Evolutionary conservation across 257 asterid species (phyloP), one percentile per base, ranked within the genome.

Genomic region (Anisodus acutangulus): DNA sequence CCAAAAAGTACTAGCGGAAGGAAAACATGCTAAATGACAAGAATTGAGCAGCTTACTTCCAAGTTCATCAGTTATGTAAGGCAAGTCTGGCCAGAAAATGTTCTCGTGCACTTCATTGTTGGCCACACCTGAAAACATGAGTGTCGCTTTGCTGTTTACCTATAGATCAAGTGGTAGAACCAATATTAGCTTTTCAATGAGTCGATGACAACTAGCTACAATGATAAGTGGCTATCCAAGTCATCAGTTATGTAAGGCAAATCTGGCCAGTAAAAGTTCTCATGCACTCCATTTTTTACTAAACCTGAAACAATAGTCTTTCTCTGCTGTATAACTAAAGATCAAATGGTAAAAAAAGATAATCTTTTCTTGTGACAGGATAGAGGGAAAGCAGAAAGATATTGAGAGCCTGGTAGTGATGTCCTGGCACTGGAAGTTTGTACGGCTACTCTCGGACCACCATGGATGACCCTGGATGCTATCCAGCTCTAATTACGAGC

Each of bases 81-180:
- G 97, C 82, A 97, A 89, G 88, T 97, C 97, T 26, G 98, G 98
- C 98, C 98, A 97, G 92, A 97, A 97, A 87, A 97, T 91, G 89
- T 93, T 95, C 91, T 97, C 97, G 49, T 93, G 97, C 63, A 92
- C 89, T 85, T 93, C 94, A 12, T 93, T 93, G 89, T 85, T 97
- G 66, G 91, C 88, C 82, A 91, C 83, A 72, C 97, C 96, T 45
- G 98, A 88, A 89, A 97, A 95, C 98, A 97, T 95, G 83, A 97
- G 88, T 13, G 97, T 93, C 43, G 96, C 95, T 88, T 93, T 97
- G 92, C 97, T 90, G 86, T 97, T 95, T 89, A 97, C 98, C 99
- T 97, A 86, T 41, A 85, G 86, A 87, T 76, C 82, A 85, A 83
- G 74, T 15, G 47, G 39, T n/a, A 43, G 35, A 54, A 54, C 16